Evolutionary conservation across 176 grass and related monocot genomes (phyloP), one percentile per base, ranked within the genome.

Genomic region (Typha latifolia): DNA sequence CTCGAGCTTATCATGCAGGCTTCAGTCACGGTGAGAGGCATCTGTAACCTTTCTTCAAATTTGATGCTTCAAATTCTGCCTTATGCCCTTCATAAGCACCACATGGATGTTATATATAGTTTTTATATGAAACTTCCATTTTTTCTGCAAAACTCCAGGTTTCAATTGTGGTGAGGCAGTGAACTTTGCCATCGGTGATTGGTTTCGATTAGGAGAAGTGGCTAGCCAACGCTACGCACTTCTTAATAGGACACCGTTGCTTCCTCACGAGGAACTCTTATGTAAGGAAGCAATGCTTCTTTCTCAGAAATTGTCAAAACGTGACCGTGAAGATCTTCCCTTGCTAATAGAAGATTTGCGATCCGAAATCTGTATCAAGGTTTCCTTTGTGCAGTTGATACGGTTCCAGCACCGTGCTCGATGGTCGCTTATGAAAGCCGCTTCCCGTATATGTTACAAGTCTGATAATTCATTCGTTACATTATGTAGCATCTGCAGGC

Each of bases 131-230:
- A 1, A 16, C n/a, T 49, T 49, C 27, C 14, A 10, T 49, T 49
- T 26, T 72, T 62, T 74, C 22, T 73, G 32, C 34, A 71, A 6
- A 74, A 61, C 68, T 2, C n/a, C 57, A 90, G 87, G 87, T 74
- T 90, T 90, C 76, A 90, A 90, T 68, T 90, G 87, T 72, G 92
- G 92, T 4, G 92, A 96, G 78, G 92, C 88, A 63, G 92, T 96
- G 66, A 96, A 96, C 77, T 96, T 96, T 49, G 92, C 92, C 24
- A 83, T 68, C 32, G 66, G 78, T 2, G 82, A 96, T 68, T 96
- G 92, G 92, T 96, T 91, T 73, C 85, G 85, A 55, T 71, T 96
- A 32, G 85, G 92, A 63, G 85, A 80, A 66, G 47, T 82, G 64
- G 92, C 92, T 74, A 82, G 92, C 67, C 80, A 88, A 48, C 92